phyloP scores from a whole-genome alignment of 2,329 filamentous ascomycete genomes.

The Venturia effusa region DNA sequence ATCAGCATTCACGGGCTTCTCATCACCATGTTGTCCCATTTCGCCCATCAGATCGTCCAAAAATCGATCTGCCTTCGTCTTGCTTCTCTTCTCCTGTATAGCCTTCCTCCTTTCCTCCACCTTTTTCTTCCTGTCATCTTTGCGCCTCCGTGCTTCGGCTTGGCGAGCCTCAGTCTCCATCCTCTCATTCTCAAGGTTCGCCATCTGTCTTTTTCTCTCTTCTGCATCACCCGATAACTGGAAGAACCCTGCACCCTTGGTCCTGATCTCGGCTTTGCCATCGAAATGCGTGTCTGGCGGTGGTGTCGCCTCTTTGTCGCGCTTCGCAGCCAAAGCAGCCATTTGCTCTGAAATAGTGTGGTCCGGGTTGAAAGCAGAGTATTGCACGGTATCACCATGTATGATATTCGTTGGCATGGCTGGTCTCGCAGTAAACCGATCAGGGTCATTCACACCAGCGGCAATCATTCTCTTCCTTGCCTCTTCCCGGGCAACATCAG shows the following conservation, averaged over 20 bases:
- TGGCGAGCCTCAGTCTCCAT: conserved; percentile 56
- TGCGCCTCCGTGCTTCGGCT: conserved; percentile 43
- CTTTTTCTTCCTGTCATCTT: conserved; percentile 43
- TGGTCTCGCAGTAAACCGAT: conserved; percentile 58
- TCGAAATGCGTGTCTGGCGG: conserved; percentile 79
- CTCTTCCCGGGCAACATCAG: conserved; percentile 55
- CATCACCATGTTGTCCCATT: conserved; percentile 14
- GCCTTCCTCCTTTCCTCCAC: conserved; percentile 43
- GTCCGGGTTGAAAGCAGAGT: conserved; percentile 70
- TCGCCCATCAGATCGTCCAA: conserved; percentile 45
- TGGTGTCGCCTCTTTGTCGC: conserved; percentile 71
- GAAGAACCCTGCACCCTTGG: conserved; percentile 85
- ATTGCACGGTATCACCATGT: conserved; percentile 75
- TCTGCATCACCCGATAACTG: conserved; percentile 71
- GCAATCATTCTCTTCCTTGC: conserved; percentile 44
- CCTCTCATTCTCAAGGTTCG: conserved; percentile 55
- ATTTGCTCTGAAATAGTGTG: conserved; percentile 55
- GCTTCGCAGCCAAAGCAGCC: conserved; percentile 64
- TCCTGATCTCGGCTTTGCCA: conserved; percentile 69
- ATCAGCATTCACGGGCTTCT: neutral
- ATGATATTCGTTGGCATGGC: conserved; percentile 61
- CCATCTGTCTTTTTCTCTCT: conserved; percentile 62
- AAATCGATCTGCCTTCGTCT: conserved; percentile 63
- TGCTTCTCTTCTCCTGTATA: conserved; percentile 43
- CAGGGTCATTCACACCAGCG: conserved; percentile 48